Conservation (phyloP, 305 asterid genomes). For the Nicotiana rustica region DNA sequence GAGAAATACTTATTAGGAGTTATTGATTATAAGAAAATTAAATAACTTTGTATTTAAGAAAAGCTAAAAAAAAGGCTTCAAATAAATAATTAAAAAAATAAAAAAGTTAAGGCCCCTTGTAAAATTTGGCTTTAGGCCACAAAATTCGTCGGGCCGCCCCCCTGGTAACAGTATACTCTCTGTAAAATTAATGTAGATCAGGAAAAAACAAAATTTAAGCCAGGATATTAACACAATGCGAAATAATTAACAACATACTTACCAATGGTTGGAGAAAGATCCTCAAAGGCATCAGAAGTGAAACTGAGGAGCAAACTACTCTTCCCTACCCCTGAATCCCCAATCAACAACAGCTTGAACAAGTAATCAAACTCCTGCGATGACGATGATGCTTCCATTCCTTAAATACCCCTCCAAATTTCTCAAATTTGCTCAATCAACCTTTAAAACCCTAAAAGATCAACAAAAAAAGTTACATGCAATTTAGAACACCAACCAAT, state of each 20-base stretch:
- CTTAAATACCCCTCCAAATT: slow-evolving; percentile 21
- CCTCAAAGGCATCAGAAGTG: slow-evolving; percentile 86
- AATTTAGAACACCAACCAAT: background rate
- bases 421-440: slow-evolving; percentile 5
- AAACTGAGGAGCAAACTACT: slow-evolving; percentile 89
- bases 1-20: too few relatives aligned
- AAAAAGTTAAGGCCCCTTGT: too few relatives aligned
- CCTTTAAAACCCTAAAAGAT: slow-evolving; percentile 35
- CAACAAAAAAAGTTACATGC: slow-evolving; percentile 1
- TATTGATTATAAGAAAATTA: too few relatives aligned
- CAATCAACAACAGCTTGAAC: slow-evolving; percentile 86
- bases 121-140: too few relatives aligned
- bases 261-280: slow-evolving; percentile 96
- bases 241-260: slow-evolving; percentile 21
- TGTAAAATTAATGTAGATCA: background rate
- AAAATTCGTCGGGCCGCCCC: too few relatives aligned
- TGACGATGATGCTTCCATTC: slow-evolving; percentile 70
- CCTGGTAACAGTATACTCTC: too few relatives aligned
- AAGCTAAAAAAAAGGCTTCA: too few relatives aligned
- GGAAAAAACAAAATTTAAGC: background rate
- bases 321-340: slow-evolving; percentile 97
- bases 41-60: too few relatives aligned
- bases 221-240: background rate
- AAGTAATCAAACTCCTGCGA: slow-evolving; percentile 80
- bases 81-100: too few relatives aligned